phyloP scores from a whole-genome alignment of 768 basidiomycete species.

The Serendipita sp. region DNA sequence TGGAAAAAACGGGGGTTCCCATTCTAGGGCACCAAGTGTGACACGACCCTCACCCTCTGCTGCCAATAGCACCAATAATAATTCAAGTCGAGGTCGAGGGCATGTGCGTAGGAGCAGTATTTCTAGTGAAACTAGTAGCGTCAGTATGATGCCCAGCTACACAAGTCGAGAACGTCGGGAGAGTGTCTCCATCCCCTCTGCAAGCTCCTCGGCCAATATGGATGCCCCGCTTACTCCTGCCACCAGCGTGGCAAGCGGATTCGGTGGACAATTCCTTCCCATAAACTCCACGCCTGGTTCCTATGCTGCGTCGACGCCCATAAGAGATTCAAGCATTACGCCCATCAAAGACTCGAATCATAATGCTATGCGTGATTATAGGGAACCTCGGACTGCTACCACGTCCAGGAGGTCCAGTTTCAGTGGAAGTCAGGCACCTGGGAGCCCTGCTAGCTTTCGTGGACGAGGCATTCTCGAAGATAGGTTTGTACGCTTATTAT shows the following conservation, averaged over 20 bases:
- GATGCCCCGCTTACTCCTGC: constrained; percentile 4
- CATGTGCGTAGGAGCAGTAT: not conserved
- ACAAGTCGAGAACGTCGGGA: not conserved
- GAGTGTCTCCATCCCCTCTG: not conserved
- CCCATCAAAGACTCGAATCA: constrained; percentile 29
- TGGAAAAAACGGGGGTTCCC: not conserved
- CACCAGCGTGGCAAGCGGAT: not conserved
- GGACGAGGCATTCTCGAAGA: not conserved
- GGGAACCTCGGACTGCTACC: not conserved
- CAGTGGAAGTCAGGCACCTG: constrained; percentile 6
- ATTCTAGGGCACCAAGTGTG: not conserved
- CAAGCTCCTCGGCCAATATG: not conserved
- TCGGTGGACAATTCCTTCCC: not conserved
- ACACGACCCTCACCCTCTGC: not conserved
- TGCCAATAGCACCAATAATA: not conserved
- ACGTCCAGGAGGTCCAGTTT: not conserved
- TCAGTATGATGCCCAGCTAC: constrained; percentile 1
- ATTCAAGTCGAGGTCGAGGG: not conserved
- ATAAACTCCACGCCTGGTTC: not conserved
- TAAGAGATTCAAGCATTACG: constrained; percentile 39
- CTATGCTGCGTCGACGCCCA: not conserved
- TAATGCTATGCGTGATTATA: not conserved
- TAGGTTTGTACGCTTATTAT: not conserved
- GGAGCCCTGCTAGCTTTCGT: constrained; percentile 4
- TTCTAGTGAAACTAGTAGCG: constrained; percentile 1